Evolutionary conservation across 2,329 filamentous ascomycete genomes (phyloP).

Genomic region (Apiospora phragmitis): DNA sequence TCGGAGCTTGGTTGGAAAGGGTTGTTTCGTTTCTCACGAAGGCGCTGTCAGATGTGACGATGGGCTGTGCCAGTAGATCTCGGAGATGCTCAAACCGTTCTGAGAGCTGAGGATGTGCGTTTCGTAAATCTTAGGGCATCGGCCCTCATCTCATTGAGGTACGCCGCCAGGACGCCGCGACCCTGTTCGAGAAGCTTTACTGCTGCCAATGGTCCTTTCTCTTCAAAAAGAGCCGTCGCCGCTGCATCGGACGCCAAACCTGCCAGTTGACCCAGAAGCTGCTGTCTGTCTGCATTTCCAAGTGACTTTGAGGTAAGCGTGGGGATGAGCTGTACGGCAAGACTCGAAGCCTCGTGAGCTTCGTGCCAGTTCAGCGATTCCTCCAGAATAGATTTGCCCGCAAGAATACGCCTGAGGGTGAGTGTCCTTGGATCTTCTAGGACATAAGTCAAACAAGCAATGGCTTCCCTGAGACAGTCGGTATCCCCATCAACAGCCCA

Average conservation of each 20-base stretch:
- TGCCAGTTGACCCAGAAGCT: constrained; percentile 13
- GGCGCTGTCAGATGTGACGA: too few relatives aligned
- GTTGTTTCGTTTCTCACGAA: too few relatives aligned
- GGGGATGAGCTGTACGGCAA: constrained; percentile 14
- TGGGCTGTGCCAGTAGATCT: background rate
- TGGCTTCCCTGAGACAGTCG: background rate
- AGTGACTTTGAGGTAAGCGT: constrained; percentile 14
- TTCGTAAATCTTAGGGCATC: constrained; percentile 18
- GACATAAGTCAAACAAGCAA: background rate
- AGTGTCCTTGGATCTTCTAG: background rate
- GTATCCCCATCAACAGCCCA: background rate
- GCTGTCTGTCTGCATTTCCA: constrained; percentile 20
- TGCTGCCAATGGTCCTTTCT: constrained; percentile 12
- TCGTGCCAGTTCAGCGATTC: constrained; percentile 12
- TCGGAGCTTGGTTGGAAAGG: too few relatives aligned
- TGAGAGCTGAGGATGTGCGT: background rate
- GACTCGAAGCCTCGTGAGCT: constrained; percentile 16
- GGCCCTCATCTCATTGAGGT: constrained; percentile 22
- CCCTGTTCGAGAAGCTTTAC: constrained; percentile 26
- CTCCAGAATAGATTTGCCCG: background rate
- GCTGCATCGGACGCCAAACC: constrained; percentile 22
- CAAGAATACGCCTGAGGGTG: background rate
- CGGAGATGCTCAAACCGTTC: background rate
- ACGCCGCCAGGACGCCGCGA: constrained; percentile 25
- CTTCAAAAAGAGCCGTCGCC: constrained; percentile 18